These are phyloP conservation scores for Flagelloscypha sp. DNA, from an alignment of 768 basidiomycete species.

Conservation along the genomic window DNA sequence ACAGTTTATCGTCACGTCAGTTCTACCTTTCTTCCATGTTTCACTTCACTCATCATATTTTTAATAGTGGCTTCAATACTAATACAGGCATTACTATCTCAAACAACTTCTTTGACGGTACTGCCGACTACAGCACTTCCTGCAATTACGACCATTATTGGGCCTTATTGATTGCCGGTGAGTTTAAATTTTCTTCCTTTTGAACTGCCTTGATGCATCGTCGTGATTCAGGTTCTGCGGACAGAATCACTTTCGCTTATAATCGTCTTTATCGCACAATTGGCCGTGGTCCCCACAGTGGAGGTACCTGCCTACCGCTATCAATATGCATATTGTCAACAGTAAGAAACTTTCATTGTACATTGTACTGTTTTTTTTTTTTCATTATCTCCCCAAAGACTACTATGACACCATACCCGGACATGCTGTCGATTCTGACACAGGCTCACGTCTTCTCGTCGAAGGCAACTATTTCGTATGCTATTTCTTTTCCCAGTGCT, in stretches of 20 bases:
- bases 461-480: slow-evolving; percentile 22
- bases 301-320: slow-evolving; percentile 15
- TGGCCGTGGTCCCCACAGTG: slow-evolving; percentile 17
- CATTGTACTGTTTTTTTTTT: too few species aligned
- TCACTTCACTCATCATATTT: too few species aligned
- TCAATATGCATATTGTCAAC: slow-evolving; percentile 16
- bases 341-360: too few species aligned
- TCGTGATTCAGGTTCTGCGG: slow-evolving; percentile 16
- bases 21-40: too few species aligned
- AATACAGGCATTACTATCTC: slow-evolving; percentile 17
- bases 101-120: slow-evolving; percentile 19
- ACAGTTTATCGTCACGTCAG: slow-evolving; percentile 19
- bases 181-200: too few species aligned
- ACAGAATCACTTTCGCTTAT: slow-evolving; percentile 18
- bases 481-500: too few species aligned
- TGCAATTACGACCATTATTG: too few species aligned
- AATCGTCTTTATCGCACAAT: slow-evolving; percentile 17
- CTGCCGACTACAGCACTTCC: too few species aligned
- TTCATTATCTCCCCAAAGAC: background rate
- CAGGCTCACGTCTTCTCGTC: slow-evolving; percentile 16
- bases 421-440: slow-evolving; percentile 16
- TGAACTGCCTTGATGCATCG: too few species aligned
- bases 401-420: slow-evolving; percentile 12
- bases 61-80: slow-evolving; percentile 15
- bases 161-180: too few species aligned